Evolutionary conservation across 805 yeast genomes (phyloP), one percentile per base, ranked within the genome.

Genomic region (Metschnikowia koreensis): DNA sequence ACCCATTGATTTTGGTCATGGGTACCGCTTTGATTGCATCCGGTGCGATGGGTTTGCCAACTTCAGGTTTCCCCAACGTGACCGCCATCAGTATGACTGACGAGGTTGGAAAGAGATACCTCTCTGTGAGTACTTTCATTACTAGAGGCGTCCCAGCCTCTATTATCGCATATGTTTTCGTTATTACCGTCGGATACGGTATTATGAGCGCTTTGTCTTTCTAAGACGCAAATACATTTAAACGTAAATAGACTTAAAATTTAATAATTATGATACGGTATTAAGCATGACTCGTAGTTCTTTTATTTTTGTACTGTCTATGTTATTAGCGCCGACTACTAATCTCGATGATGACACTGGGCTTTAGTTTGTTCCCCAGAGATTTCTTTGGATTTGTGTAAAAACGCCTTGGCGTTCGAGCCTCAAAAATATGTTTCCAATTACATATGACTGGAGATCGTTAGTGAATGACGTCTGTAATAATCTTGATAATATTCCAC

Each of bases 11-110:
- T 44, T 66, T 73, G 59, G 64, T 73, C 48, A 73, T 73, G 76
- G 75, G 73, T 47, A 66, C 71, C 49, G 75, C 76, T 4, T 66
- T 73, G 52, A 58, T 72, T 46, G 70, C 74, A 37, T 71, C 76
- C 3, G 74, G 69, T n/a, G 77, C 77, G 28, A 73, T 73, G 77
- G 77, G 75, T 27, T 69, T 73, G 58, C 77, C 77, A 8, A 73
- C 77, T 0, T 70, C 75, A 2, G 77, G 77, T 1, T 73, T 73
- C 63, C 77, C 77, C 27, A 73, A 73, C 42, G 77, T 73, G 28
- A 73, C 77, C 7, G 77, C 77, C 11, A 70, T 73, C 44, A 66
- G 74, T 47, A 70, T 73, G 76, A 66, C 72, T 1, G 77, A 73
- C 55, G 75, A 73, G 58, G 63, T 72, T 41, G 77, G 77, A 2